phyloP scores from a whole-genome alignment of 1,139 yeast species.

The Saccharomycopsis crataegensis region DNA sequence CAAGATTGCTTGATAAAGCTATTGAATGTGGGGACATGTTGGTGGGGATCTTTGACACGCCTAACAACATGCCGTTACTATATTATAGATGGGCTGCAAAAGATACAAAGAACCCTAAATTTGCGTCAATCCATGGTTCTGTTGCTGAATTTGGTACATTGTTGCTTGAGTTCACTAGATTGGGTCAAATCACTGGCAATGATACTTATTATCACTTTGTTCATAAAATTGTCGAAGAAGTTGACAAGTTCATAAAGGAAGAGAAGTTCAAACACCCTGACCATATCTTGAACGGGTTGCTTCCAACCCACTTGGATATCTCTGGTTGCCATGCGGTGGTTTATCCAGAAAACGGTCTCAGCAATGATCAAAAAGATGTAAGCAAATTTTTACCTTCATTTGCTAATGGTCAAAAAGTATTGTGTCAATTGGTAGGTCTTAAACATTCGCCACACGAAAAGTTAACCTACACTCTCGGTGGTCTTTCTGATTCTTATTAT shows the following conservation, averaged over 20 bases:
- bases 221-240: slow-evolving; percentile 35
- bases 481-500: slow-evolving; percentile 62
- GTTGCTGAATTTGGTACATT: slow-evolving; percentile 65
- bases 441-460: neutral
- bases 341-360: slow-evolving; percentile 22
- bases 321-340: slow-evolving; percentile 39
- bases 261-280: slow-evolving; percentile 15
- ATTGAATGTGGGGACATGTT: slow-evolving; percentile 59
- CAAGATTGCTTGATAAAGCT: slow-evolving; percentile 48
- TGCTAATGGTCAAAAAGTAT: neutral
- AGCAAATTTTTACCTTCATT: neutral
- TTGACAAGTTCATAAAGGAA: slow-evolving; percentile 30
- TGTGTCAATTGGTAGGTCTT: slow-evolving; percentile 3
- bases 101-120: slow-evolving; percentile 38
- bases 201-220: slow-evolving; percentile 39
- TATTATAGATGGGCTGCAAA: slow-evolving; percentile 49
- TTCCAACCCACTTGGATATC: slow-evolving; percentile 39
- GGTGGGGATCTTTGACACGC: slow-evolving; percentile 62
- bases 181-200: slow-evolving; percentile 62
- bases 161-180: slow-evolving; percentile 60
- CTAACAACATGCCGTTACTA: slow-evolving; percentile 61
- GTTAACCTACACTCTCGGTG: slow-evolving; percentile 39
- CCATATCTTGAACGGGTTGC: slow-evolving; percentile 33
- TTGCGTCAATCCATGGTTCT: slow-evolving; percentile 41
- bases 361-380: neutral